Base-by-base conservation (phyloP, 179 eudicot genomes). In the Vitellaria paradoxa region DNA sequence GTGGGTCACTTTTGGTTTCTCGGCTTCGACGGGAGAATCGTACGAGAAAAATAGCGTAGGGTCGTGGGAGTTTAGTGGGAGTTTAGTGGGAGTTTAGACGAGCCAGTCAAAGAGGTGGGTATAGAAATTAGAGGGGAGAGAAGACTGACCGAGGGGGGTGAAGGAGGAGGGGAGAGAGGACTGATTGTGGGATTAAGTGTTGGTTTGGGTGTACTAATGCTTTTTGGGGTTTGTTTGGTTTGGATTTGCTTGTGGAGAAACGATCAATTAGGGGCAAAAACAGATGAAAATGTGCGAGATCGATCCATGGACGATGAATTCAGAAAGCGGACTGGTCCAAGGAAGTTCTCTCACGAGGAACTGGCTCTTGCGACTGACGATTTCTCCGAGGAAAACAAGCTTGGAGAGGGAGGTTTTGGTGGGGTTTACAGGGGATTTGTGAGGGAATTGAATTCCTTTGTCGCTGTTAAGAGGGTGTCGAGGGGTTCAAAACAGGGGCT, bases 401-500 rank as follows among this genome's bases (percentile, higher is more conserved):
- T 80, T 24, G 75, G 82, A 2, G 70, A 74, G 64, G 78, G 82
- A 60, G 78, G 82, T 5, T 80, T 74, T 17, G 78, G 82, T 8
- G 70, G 26, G 2, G 78, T 80, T 20, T 80, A 68, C 42, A 74
- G 49, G 30, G 82, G 82, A 5, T 74, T 67, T 13, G 30, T 68
- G 7, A 68, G 11, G 70, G 75, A 80, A 26, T 37, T 15, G n/a
- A 40, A 69, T 24, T 24, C 74, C 12, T 49, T 42, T 47, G 30
- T 75, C 53, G 87, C 85, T 30, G 85, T 85, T 20, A 84, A 84
- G 79, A 84, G 68, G 61, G 42, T 84, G 9, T 78, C 82, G 0
- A 76, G 47, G 23, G 78, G 70, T 10, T 79, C 80, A 9, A 79
- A 68, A 57, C 80, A 83, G 52, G 80, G 82, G 67, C 24, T 46